Evolutionary conservation across 2,329 filamentous ascomycete species (phyloP).

Genomic region (Trichoderma cornu-damae): DNA sequence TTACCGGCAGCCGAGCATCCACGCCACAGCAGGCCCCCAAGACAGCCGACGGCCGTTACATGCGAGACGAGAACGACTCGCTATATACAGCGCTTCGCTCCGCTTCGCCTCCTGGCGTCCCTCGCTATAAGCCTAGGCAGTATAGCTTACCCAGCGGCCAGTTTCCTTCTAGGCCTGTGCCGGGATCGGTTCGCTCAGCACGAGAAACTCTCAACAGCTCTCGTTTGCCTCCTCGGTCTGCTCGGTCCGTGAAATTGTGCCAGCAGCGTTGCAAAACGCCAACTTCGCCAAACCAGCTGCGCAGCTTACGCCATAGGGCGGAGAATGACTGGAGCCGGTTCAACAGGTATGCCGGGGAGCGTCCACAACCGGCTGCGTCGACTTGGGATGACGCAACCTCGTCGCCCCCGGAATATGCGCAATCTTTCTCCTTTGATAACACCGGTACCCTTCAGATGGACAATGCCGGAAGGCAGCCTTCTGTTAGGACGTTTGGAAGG

Average conservation of each 20-base stretch:
- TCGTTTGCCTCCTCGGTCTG: not conserved
- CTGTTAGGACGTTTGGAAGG: constrained; percentile 2
- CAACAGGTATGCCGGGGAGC: constrained; percentile 1
- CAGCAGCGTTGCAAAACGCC: constrained; percentile 12
- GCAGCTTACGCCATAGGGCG: constrained; percentile 9
- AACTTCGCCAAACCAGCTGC: not conserved
- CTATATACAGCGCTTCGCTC: not conserved
- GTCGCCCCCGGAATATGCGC: not conserved
- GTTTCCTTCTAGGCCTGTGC: not conserved
- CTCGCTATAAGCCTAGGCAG: constrained; percentile 16
- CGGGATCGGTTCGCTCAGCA: constrained; percentile 17
- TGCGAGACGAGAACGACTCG: constrained; percentile 8
- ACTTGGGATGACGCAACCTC: constrained; percentile 14
- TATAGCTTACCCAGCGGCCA: constrained; percentile 13
- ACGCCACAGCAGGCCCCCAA: constrained; percentile 6
- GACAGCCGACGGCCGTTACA: constrained; percentile 12
- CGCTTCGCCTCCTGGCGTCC: constrained; percentile 15
- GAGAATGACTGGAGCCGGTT: constrained; percentile 17
- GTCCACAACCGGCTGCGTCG: not conserved
- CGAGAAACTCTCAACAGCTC: constrained; percentile 7
- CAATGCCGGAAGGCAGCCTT: not conserved
- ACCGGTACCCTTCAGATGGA: not conserved
- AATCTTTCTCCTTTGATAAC: constrained; percentile 5
- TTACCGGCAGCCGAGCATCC: not conserved
- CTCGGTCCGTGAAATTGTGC: not conserved